A percentile compares a stretch with the other conserved stretches of the same genome.
These are phyloP conservation scores for Calophaca sinica DNA, from an alignment of 306 rosid genomes.

Conservation along the genomic window DNA sequence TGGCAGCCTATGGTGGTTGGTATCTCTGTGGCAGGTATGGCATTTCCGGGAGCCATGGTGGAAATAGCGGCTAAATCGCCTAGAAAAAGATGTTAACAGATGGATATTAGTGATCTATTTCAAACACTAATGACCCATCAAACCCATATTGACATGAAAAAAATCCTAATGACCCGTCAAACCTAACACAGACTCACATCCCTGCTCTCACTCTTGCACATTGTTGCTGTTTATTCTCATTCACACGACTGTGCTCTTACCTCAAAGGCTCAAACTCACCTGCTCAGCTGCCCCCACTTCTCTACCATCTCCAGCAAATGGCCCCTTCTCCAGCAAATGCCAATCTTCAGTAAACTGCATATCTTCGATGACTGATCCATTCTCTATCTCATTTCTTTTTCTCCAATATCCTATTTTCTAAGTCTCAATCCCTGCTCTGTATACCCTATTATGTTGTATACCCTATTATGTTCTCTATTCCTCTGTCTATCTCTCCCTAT, in stretches of 20 bases:
- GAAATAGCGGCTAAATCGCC: constrained; percentile 19
- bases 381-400: background rate
- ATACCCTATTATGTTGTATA: background rate
- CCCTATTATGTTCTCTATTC: background rate
- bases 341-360: background rate
- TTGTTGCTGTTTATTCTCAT: background rate
- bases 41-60: background rate
- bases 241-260: background rate
- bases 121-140: background rate
- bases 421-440: background rate
- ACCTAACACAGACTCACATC: background rate
- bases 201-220: background rate
- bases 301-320: background rate
- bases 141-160: background rate
- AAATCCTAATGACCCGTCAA: background rate
- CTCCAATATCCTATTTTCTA: background rate
- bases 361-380: background rate
- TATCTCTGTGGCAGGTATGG: background rate
- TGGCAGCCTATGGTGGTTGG: background rate
- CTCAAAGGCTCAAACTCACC: constrained; percentile 12
- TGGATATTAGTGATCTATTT: background rate
- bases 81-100: background rate
- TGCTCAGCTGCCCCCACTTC: background rate
- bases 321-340: background rate
- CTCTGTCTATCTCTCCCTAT: background rate